Percentiles rank a stretch among this genome's conserved stretches.
Conservation (phyloP, 331 rosid genomes). For the Pyrus hybrid region DNA sequence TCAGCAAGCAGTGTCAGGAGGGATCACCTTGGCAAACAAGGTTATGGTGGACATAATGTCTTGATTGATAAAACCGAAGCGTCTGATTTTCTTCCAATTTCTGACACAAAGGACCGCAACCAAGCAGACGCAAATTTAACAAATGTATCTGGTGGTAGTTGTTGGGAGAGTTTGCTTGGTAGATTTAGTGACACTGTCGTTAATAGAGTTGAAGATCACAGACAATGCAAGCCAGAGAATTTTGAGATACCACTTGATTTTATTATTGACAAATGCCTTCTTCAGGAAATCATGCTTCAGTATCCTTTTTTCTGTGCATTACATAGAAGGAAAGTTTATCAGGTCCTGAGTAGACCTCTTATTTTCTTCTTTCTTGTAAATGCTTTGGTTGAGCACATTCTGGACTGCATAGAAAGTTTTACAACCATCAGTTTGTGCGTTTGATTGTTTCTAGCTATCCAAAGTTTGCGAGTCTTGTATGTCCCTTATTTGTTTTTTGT, state of each 20-base stretch:
- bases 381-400: background rate
- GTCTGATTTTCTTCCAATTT: conserved; percentile 21
- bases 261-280: conserved; percentile 79
- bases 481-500: background rate
- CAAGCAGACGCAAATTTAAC: conserved; percentile 12
- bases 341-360: conserved; percentile 1
- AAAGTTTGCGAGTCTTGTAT: background rate
- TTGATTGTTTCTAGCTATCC: background rate
- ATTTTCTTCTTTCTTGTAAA: background rate
- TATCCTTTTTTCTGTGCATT: conserved; percentile 50
- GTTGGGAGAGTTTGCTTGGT: conserved; percentile 79
- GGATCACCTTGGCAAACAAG: conserved; percentile 22
- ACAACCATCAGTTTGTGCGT: background rate
- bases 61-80: conserved; percentile 22
- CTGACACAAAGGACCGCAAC: conserved; percentile 22
- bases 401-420: background rate
- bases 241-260: conserved; percentile 83
- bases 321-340: background rate
- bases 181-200: conserved; percentile 26
- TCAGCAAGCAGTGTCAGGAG: conserved; percentile 23
- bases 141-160: conserved; percentile 68
- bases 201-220: conserved; percentile 25
- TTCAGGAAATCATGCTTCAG: conserved; percentile 89
- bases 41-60: conserved; percentile 20
- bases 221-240: conserved; percentile 25